phyloP scores from a whole-genome alignment of 1,284 basidiomycete genomes.

The Heliocybe sulcata region DNA sequence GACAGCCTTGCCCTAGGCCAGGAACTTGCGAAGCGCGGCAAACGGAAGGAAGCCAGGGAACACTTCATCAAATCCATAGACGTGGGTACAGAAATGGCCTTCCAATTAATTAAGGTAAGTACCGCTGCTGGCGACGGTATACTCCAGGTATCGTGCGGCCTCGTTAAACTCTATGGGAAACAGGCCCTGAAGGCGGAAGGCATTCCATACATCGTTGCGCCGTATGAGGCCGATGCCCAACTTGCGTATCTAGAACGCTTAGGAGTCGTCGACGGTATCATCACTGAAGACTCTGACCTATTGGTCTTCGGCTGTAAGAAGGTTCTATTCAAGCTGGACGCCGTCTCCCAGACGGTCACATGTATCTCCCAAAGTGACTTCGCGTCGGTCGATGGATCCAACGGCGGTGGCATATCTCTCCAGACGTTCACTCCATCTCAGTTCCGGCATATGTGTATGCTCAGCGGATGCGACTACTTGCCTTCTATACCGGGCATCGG shows the following conservation, averaged over 20 bases:
- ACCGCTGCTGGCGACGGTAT: background rate
- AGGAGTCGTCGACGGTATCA: constrained; percentile 84
- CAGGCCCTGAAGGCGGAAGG: constrained; percentile 79
- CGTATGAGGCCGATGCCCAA: constrained; percentile 98
- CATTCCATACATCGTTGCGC: constrained; percentile 88
- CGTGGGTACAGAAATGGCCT: constrained; percentile 96
- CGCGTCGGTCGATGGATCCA: constrained; percentile 49
- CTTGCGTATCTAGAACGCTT: constrained; percentile 85
- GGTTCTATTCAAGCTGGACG: constrained; percentile 84
- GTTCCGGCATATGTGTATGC: constrained; percentile 93
- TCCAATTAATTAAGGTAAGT: constrained; percentile 89
- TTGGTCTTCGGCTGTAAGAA: constrained; percentile 93
- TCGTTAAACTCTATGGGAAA: background rate
- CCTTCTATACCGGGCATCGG: constrained; percentile 92
- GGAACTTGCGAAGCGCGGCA: constrained; percentile 70
- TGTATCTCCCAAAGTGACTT: constrained; percentile 79
- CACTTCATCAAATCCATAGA: constrained; percentile 90
- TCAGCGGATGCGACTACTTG: constrained; percentile 97
- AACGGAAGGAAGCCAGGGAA: constrained; percentile 77
- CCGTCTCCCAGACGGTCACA: constrained; percentile 65
- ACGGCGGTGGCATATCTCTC: constrained; percentile 63
- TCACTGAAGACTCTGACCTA: constrained; percentile 98
- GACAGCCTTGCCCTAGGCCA: constrained; percentile 68
- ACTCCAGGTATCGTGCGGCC: constrained; percentile 1
- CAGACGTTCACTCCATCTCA: constrained; percentile 85